Base-by-base conservation (phyloP, 768 basidiomycete genomes). In the Tylopilus plumbeoviolaceoides region DNA sequence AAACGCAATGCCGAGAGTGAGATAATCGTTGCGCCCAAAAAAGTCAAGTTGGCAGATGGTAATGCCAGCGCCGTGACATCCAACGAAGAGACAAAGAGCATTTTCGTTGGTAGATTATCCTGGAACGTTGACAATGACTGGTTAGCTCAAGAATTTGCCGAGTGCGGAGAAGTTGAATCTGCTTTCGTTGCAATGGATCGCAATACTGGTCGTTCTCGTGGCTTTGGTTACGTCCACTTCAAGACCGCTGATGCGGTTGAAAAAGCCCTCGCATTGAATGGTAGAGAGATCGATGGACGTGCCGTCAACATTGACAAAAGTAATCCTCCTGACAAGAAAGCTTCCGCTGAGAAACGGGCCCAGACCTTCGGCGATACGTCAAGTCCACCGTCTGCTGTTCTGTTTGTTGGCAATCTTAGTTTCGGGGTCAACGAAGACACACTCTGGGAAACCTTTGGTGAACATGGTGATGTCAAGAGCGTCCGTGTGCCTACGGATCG, bases 61-160 rank as follows among this genome's bases (percentile, higher is more conserved):
- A 71, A 70, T 28, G 70, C 70, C 15, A 66, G 69, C 6, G 63
- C 59, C 27, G 73, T 59, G 44, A 66, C 67, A 42, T 63, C 72
- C 1, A 38, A 27, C 10, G 78, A 81, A 58, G 78, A 83, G 52
- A 75, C 76, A 15, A 85, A 77, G 63, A 85, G 87, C 36, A 80
- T 98, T 61, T 98, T 95, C 65, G 92, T 99, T 59, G 95, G 95
- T 50, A 81, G 82, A 53, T 80, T 99, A 42, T 95, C 92, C 12
- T 99, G 95, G 95, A 91, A 89, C 68, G 88, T 98, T 57, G 95
- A 98, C 75, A 89, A 91, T 67, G 95, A 98, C 71, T 90, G 92
- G 79, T 84, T 98, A 56, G 83, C 87, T 45, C 80, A 85, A 69
- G 95, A 98, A 70, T 98, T 99, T 59, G 83, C 86, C 30, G 76